phyloP scores from a whole-genome alignment of 2,329 filamentous ascomycete species.

The Pezizomycotina sp. region DNA sequence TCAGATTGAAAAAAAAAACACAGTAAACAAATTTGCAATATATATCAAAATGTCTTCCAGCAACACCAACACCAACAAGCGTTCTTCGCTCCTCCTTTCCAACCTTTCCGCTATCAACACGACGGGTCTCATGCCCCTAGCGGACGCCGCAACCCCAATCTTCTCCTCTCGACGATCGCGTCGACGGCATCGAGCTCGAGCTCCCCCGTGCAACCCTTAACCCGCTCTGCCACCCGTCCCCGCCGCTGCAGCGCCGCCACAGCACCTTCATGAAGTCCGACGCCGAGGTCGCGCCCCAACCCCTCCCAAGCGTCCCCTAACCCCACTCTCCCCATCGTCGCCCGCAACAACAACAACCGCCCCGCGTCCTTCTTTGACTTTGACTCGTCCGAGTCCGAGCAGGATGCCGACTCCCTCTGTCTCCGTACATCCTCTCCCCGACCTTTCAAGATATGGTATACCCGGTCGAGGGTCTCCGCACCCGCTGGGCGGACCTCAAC shows the following conservation, averaged over 20 bases:
- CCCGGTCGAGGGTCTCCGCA: no score
- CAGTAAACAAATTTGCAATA: no score
- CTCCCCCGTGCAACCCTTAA: conserved; percentile 10
- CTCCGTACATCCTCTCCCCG: conserved; percentile 7
- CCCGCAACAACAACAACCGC: conserved; percentile 3
- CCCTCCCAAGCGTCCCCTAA: conserved; percentile 1
- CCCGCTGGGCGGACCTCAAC: conserved; percentile 8
- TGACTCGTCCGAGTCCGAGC: conserved; percentile 7
- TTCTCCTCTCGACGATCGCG: conserved; percentile 19
- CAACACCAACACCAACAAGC: no score
- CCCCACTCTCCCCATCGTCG: conserved; percentile 1
- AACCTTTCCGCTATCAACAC: conserved; percentile 18
- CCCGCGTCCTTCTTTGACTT: conserved; percentile 16
- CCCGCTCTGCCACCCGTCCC: conserved; percentile 15
- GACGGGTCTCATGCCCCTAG: conserved; percentile 13
- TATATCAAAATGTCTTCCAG: no score
- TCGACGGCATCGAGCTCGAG: conserved; percentile 18
- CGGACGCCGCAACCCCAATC: conserved; percentile 12
- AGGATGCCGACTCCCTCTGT: conserved; percentile 14
- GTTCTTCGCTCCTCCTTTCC: no score
- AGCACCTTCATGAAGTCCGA: conserved; percentile 16
- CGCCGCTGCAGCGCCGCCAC: conserved; percentile 16
- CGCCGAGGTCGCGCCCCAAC: conserved; percentile 4
- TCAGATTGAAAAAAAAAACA: no score
- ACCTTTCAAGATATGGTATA: no score